These are phyloP conservation scores for Ramichloridium luteum DNA, from an alignment of 2,329 filamentous ascomycete genomes.

Conservation along the genomic window DNA sequence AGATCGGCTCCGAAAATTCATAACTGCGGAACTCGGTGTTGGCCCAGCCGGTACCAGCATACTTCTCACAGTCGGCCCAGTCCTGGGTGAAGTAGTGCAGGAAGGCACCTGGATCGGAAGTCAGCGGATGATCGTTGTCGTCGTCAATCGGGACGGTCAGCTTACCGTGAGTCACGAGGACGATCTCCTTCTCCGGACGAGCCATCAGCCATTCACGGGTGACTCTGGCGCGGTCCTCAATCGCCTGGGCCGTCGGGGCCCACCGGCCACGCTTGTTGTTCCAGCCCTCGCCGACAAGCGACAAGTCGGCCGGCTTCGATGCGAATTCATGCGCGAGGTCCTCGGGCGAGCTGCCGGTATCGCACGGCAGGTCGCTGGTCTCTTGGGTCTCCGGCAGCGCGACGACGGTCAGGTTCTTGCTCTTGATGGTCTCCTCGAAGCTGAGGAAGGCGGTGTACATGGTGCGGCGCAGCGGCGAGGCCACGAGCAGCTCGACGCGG, in stretches of 20 bases:
- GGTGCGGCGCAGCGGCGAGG: constrained; percentile 70
- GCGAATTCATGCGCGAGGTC: constrained; percentile 50
- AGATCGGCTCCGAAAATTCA: constrained; percentile 42
- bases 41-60: constrained; percentile 53
- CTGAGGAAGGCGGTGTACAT: constrained; percentile 62
- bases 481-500: constrained; percentile 56
- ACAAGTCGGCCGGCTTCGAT: constrained; percentile 50
- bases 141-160: background rate
- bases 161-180: constrained; percentile 63
- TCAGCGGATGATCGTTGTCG: no score
- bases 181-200: constrained; percentile 51
- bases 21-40: constrained; percentile 65
- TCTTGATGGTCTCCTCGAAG: constrained; percentile 47
- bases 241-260: constrained; percentile 36
- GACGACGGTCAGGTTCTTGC: constrained; percentile 40
- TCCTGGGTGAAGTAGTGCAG: constrained; percentile 78
- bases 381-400: constrained; percentile 70
- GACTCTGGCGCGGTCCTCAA: constrained; percentile 49
- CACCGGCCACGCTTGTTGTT: constrained; percentile 49
- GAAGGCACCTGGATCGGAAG: constrained; percentile 41
- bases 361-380: constrained; percentile 60
- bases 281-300: constrained; percentile 51
- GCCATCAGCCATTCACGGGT: constrained; percentile 46
- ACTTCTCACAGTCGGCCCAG: constrained; percentile 49
- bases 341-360: constrained; percentile 51